Evolutionary conservation across 768 basidiomycete species (phyloP), one percentile per base, ranked within the genome.

Genomic region (Kwoniella dejecticola): DNA sequence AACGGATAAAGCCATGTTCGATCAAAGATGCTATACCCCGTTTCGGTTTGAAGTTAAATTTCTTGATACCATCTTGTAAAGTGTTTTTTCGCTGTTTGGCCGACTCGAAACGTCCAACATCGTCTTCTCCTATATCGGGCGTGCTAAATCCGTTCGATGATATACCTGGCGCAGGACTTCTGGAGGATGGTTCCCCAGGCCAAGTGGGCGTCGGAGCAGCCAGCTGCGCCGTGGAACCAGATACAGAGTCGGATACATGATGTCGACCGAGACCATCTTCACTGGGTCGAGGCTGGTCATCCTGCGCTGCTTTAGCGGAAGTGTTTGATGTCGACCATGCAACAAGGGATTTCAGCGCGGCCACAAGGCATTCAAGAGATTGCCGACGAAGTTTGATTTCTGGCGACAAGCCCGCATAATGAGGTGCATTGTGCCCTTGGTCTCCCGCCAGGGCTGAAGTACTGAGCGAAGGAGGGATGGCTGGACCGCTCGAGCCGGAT

Each of bases 21-120:
- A 91, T 78, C 63, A 98, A 83, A 77, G 91, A 97, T 81, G 89
- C 83, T 52, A 98, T 83, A 15, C 96, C 96, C 68, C 87, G 85
- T 80, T 97, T 98, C n/a, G 95, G 94, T 80, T 96, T 98, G 83
- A 88, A 92, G 77, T 98, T 97, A 80, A 99, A 99, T 79, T 91
- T 92, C 79, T 89, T 93, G 79, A 98, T 89, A 26, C 96, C 96
- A 76, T 98, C 95, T 38, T 93, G 80, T 27, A 98, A 79, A 0
- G 89, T 94, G 31, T 91, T 97, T 81, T 99, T 99, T 80, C 90
- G 89, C 80, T 92, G 90, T 77, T 96, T 97, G 11, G 93, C 96
- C 62, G 85, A 93, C 81, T 97, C 95, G 66, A 99, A 97, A 71
- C 85, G 85, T 19, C 83, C 87, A 1, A 95, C 95, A 76, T 98